Percentiles rank a stretch among this genome's conserved stretches.
Conservation (phyloP, 2,329 filamentous ascomycete species). For the Stemphylium beticola region DNA sequence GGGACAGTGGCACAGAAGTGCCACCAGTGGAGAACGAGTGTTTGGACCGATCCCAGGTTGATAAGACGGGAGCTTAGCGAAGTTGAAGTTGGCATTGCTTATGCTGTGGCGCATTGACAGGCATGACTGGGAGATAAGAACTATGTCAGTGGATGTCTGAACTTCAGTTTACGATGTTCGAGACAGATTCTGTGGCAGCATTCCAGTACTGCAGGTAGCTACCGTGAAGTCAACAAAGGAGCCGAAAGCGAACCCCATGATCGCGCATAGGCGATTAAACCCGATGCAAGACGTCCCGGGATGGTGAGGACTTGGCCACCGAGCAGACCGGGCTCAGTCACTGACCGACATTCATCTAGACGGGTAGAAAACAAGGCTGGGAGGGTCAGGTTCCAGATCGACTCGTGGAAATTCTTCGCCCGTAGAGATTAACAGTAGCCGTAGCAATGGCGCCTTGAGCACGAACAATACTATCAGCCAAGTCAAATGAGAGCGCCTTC, state of each 20-base stretch:
- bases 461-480: background rate
- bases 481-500: background rate
- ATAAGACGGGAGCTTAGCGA: constrained; percentile 3
- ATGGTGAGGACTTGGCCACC: background rate
- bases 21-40: constrained; percentile 1
- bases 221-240: background rate
- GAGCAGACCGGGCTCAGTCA: background rate
- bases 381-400: background rate
- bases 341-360: background rate
- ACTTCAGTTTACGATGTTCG: background rate
- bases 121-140: background rate
- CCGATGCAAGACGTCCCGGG: background rate
- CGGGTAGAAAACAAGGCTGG: background rate
- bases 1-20: background rate
- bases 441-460: background rate
- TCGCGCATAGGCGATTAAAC: background rate
- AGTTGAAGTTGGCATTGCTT: constrained; percentile 10
- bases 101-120: constrained; percentile 2
- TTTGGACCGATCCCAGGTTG: background rate
- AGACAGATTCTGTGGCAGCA: background rate
- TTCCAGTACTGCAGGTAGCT: background rate
- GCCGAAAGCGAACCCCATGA: background rate
- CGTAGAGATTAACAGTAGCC: constrained; percentile 1
- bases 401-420: constrained; percentile 11
- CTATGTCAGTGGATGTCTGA: background rate